Percentiles rank a stretch among this genome's conserved stretches.
These are phyloP conservation scores for Amphirosellinia nigrospora DNA, from an alignment of 495 filamentous ascomycete genomes.

Conservation along the genomic window DNA sequence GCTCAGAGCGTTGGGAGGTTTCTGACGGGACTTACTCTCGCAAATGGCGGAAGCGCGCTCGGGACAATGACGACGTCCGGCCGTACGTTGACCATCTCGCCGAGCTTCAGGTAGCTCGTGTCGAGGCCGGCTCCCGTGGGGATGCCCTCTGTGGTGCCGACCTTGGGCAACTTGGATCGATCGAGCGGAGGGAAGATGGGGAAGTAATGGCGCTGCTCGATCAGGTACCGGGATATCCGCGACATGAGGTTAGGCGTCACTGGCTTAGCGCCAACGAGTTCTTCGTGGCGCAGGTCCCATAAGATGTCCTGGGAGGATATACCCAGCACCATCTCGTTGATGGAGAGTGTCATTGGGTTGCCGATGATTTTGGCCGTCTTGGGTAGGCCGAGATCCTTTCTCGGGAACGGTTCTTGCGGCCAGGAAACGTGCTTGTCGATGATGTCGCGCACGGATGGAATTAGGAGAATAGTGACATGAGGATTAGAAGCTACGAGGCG, in stretches of 20 bases:
- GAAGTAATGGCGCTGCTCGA: slow-evolving; percentile 89
- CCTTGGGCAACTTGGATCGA: slow-evolving; percentile 69
- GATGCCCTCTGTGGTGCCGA: slow-evolving; percentile 59
- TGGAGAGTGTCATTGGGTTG: slow-evolving; percentile 82
- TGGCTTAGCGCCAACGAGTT: slow-evolving; percentile 64
- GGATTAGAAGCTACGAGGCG: slow-evolving; percentile 71
- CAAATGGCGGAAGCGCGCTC: slow-evolving; percentile 82
- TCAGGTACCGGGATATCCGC: slow-evolving; percentile 70
- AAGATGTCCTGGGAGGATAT: slow-evolving; percentile 85
- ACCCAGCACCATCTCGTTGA: slow-evolving; percentile 84
- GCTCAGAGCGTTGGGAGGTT: neutral
- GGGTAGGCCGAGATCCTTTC: slow-evolving; percentile 72
- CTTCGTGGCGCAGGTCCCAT: slow-evolving; percentile 77
- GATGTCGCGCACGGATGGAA: slow-evolving; percentile 87
- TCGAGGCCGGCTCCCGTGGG: slow-evolving; percentile 78
- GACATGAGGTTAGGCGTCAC: slow-evolving; percentile 65
- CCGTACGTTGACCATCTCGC: slow-evolving; percentile 82
- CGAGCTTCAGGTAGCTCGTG: slow-evolving; percentile 82
- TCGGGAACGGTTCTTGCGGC: slow-evolving; percentile 82
- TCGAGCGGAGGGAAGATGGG: slow-evolving; percentile 83
- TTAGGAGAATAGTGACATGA: slow-evolving; percentile 76
- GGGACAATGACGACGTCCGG: slow-evolving; percentile 89
- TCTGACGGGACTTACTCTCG: slow-evolving; percentile 68
- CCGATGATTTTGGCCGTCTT: slow-evolving; percentile 77
- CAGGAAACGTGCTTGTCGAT: slow-evolving; percentile 83